A percentile compares a stretch with the other conserved stretches of the same genome.
Conservation (phyloP, 2,329 filamentous ascomycete species). For the Verruconis gallopava region DNA sequence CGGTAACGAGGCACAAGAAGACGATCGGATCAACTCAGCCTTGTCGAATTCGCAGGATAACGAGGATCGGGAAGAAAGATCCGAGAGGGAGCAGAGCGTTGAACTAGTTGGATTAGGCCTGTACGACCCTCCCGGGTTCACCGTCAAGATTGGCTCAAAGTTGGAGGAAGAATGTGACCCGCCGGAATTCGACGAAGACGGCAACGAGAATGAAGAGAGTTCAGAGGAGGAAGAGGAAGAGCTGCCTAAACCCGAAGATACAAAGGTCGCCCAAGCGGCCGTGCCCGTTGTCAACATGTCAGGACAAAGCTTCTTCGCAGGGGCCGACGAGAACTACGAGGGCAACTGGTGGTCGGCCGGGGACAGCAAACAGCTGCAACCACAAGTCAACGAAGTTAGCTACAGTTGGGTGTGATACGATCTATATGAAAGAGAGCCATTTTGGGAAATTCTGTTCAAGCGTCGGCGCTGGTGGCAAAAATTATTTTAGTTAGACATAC, state of each 20-base stretch:
- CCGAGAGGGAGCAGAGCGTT: slow-evolving; percentile 3
- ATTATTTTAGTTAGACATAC: neutral
- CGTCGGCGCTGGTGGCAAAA: neutral
- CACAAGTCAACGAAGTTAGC: neutral
- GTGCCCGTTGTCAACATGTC: slow-evolving; percentile 22
- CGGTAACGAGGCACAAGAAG: neutral
- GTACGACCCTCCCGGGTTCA: slow-evolving; percentile 53
- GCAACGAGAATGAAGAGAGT: slow-evolving; percentile 32
- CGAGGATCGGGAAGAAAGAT: neutral
- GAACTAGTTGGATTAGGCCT: slow-evolving; percentile 73
- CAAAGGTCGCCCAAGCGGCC: slow-evolving; percentile 13
- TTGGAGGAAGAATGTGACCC: slow-evolving; percentile 70
- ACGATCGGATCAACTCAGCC: neutral
- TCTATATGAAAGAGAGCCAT: neutral
- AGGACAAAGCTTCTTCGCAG: slow-evolving; percentile 29
- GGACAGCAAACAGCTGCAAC: slow-evolving; percentile 22
- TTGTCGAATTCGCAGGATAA: neutral
- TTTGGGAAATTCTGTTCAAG: neutral
- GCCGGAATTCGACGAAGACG: slow-evolving; percentile 33
- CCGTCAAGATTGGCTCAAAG: slow-evolving; percentile 61
- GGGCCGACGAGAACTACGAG: slow-evolving; percentile 22
- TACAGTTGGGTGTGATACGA: slow-evolving; percentile 4
- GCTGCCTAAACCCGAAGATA: slow-evolving; percentile 12
- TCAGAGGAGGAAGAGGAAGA: slow-evolving; percentile 39
- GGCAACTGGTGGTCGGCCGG: slow-evolving; percentile 31